A percentile compares a stretch with the other conserved stretches of the same genome.
These are phyloP conservation scores for Fomitopsis palustris DNA, from an alignment of 1,284 basidiomycete species.

Conservation along the genomic window DNA sequence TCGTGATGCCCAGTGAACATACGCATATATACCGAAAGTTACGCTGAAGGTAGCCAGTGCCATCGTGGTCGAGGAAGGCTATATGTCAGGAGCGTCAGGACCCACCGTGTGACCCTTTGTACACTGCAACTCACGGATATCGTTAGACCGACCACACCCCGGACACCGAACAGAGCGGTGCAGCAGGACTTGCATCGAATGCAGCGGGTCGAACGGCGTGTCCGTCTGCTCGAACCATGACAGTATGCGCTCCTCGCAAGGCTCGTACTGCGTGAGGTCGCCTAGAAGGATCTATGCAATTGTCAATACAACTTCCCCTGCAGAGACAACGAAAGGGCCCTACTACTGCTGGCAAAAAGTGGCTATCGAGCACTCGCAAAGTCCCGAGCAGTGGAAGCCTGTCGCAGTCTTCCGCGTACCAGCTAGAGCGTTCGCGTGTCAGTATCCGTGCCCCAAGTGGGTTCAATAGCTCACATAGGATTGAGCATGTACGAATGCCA, in stretches of 20 bases:
- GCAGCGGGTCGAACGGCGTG: slow-evolving; percentile 31
- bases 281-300: background rate
- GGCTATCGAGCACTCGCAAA: slow-evolving; percentile 20
- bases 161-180: slow-evolving; percentile 32
- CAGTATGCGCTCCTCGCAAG: slow-evolving; percentile 16
- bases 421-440: slow-evolving; percentile 22
- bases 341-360: slow-evolving; percentile 27
- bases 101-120: background rate
- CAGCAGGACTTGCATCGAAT: slow-evolving; percentile 20
- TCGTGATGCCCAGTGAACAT: slow-evolving; percentile 31
- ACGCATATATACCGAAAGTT: slow-evolving; percentile 29
- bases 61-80: slow-evolving; percentile 31
- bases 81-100: background rate
- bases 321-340: slow-evolving; percentile 11
- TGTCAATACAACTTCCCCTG: background rate
- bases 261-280: slow-evolving; percentile 17
- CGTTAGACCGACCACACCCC: slow-evolving; percentile 24
- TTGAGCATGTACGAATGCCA: slow-evolving; percentile 51
- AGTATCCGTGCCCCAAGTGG: background rate
- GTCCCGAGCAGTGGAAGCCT: slow-evolving; percentile 25
- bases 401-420: slow-evolving; percentile 38
- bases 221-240: slow-evolving; percentile 5
- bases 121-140: slow-evolving; percentile 25
- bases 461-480: slow-evolving; percentile 30
- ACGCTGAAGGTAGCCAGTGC: slow-evolving; percentile 37